Conservation (phyloP, 148 eudicot genomes). For the Vaccinium macrocarpon region DNA sequence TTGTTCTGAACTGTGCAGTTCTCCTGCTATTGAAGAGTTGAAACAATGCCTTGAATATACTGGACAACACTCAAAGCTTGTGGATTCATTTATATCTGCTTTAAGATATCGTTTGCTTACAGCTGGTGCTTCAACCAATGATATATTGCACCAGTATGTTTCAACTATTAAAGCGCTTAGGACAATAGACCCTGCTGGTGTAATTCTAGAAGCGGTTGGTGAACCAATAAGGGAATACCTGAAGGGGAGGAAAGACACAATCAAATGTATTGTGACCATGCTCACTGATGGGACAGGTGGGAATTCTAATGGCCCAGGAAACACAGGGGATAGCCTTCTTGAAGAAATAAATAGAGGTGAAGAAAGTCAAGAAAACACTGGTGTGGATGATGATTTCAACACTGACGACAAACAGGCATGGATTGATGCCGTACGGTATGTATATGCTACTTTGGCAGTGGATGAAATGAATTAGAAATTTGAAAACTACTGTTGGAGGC, state of each 20-base stretch:
- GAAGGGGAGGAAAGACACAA: constrained; percentile 93
- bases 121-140: constrained; percentile 98
- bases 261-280: constrained; percentile 97
- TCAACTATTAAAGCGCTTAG: constrained; percentile 96
- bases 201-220: constrained; percentile 97
- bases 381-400: constrained; percentile 64
- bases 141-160: constrained; percentile 93
- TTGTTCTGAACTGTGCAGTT: constrained; percentile 47
- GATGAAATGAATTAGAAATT: not conserved
- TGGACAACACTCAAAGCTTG: constrained; percentile 95
- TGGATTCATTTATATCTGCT: constrained; percentile 88
- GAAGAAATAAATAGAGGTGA: constrained; percentile 97
- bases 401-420: constrained; percentile 90
- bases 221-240: constrained; percentile 94
- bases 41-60: constrained; percentile 96
- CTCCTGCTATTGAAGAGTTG: constrained; percentile 94
- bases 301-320: constrained; percentile 56
- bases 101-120: constrained; percentile 82
- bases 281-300: constrained; percentile 97
- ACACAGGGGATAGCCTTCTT: constrained; percentile 90
- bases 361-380: constrained; percentile 74
- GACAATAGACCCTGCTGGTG: constrained; percentile 92
- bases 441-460: not conserved
- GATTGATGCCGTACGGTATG: constrained; percentile 79
- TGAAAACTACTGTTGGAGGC: not conserved